Conservation (phyloP, 202 grass and related monocot genomes). For the Schoenoplectus triqueter region DNA sequence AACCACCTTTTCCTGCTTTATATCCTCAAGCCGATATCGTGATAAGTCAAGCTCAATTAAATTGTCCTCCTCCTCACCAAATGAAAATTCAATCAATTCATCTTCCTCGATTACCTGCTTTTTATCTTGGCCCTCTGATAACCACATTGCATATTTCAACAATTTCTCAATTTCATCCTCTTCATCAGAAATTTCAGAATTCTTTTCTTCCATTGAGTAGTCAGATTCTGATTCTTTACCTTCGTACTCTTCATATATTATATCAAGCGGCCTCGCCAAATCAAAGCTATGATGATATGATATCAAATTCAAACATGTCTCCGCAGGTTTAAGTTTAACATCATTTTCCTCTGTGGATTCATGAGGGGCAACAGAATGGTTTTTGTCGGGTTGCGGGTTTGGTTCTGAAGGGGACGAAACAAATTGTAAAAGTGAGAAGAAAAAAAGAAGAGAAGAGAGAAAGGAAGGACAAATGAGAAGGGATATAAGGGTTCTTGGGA, state of each 20-base stretch:
- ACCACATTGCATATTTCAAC: constrained; percentile 45
- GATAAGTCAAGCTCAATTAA: constrained; percentile 99
- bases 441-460: constrained; percentile 73
- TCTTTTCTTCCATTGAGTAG: constrained; percentile 58
- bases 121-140: constrained; percentile 41
- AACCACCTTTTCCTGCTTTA: constrained; percentile 5
- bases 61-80: constrained; percentile 83
- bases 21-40: constrained; percentile 48
- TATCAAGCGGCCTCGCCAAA: constrained; percentile 63
- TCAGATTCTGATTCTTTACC: constrained; percentile 42
- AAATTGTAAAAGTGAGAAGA: constrained; percentile 74
- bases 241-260: constrained; percentile 97
- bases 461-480: constrained; percentile 71
- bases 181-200: constrained; percentile 54
- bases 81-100: constrained; percentile 82
- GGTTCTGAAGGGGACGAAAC: constrained; percentile 29
- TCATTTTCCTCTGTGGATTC: not conserved
- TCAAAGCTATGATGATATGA: constrained; percentile 55
- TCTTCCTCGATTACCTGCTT: constrained; percentile 44
- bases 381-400: not conserved
- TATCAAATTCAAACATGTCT: constrained; percentile 39
- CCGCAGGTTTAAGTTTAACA: not conserved
- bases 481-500: constrained; percentile 65
- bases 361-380: not conserved
- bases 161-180: constrained; percentile 24